These are phyloP conservation scores for Earliella scabrosa DNA, from an alignment of 1,284 basidiomycete genomes.

Conservation along the genomic window DNA sequence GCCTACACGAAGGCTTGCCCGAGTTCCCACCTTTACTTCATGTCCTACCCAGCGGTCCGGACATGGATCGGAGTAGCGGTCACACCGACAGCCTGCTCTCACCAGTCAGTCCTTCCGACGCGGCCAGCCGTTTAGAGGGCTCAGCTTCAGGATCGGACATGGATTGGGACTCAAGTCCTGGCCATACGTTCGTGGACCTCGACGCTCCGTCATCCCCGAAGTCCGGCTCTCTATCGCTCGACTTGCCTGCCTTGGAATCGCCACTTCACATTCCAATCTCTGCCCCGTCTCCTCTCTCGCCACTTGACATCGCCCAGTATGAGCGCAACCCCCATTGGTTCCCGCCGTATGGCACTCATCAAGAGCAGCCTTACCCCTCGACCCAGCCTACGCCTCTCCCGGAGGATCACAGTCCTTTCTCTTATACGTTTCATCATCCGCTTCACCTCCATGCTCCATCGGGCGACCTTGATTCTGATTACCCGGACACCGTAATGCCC, in stretches of 20 bases:
- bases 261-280: slow-evolving; percentile 13
- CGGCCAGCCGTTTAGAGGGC: neutral
- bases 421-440: slow-evolving; percentile 10
- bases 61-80: slow-evolving; percentile 3
- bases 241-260: slow-evolving; percentile 1
- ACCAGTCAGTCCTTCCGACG: neutral
- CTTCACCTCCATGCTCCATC: slow-evolving; percentile 13
- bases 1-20: slow-evolving; percentile 19
- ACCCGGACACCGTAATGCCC: slow-evolving; percentile 27
- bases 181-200: slow-evolving; percentile 10
- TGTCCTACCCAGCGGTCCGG: neutral
- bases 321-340: slow-evolving; percentile 10
- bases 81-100: slow-evolving; percentile 3
- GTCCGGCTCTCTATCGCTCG: slow-evolving; percentile 10
- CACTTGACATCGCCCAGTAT: slow-evolving; percentile 14
- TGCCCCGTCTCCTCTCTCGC: slow-evolving; percentile 10
- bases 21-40: slow-evolving; percentile 1
- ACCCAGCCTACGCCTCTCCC: slow-evolving; percentile 1
- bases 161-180: slow-evolving; percentile 20
- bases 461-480: slow-evolving; percentile 23
- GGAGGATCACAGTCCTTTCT: slow-evolving; percentile 20
- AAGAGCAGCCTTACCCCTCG: no score
- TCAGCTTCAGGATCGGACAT: slow-evolving; percentile 7
- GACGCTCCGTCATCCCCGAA: slow-evolving; percentile 15
- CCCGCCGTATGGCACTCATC: no score